Evolutionary conservation across 805 yeast species (phyloP), one percentile per base, ranked within the genome.

Genomic region (Candida multigemmis): DNA sequence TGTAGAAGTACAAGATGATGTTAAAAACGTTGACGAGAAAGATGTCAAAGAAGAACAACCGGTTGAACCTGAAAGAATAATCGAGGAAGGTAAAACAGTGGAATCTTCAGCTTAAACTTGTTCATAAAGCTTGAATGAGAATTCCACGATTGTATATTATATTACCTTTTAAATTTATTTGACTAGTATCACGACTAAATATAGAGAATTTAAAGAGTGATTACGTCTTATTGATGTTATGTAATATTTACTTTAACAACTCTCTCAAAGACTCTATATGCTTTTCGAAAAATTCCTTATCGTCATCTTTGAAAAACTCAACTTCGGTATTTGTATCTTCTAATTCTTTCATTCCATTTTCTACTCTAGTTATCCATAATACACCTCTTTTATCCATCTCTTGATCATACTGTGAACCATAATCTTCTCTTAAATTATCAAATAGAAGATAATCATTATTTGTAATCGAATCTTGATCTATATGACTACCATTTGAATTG

Each of bases 351-450:
- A 55, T 31, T 4, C 56, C 50, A 6, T 36, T 33, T 13, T 52
- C 37, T 9, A 58, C 48, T 26, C 62, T 37, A 24, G 46, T 47
- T 16, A 61, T 46, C 62, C 65, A 61, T 18, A 35, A 35, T 0
- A 63, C 60, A 3, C 67, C 68, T 21, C 38, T 47, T 23, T 34
- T 41, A 34, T 62, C 68, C 22, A 44, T 41, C 21, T 53, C 59
- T 29, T 38, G 38, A 19, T 38, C 46, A 18, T 44, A 41, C 9
- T 45, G 47, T 7, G 47, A 44, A 4, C 41, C 37, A 15, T 45
- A 43, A 4, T 50, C 30, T 16, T 44, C 38, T 23, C 41, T 38
- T 14, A 59, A 34, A 21, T 46, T 44, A 27, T 48, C 55, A 18
- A 46, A 37, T 6, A 41, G 41, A 22, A 34, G 34, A 4, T 34